phyloP scores from a whole-genome alignment of 331 rosid species.

The Phaseolus coccineus region DNA sequence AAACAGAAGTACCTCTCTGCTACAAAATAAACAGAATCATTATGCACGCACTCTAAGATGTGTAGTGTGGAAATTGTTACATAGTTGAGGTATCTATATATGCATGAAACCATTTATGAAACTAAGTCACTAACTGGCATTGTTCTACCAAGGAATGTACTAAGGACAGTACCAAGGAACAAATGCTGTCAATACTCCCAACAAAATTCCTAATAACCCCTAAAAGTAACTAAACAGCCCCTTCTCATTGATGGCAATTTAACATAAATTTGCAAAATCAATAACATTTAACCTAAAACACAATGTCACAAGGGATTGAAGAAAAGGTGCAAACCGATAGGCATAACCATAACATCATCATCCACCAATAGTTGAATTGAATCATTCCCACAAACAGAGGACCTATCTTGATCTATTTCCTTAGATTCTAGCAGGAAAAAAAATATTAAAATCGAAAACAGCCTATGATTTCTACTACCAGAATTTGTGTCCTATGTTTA shows the following conservation, averaged over 20 bases:
- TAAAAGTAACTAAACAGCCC: background rate
- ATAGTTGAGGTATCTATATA: constrained; percentile 11
- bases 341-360: background rate
- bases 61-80: background rate
- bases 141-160: background rate
- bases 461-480: background rate
- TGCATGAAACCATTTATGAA: background rate
- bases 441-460: background rate
- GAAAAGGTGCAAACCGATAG: background rate
- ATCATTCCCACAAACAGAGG: background rate
- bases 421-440: background rate
- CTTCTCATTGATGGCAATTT: background rate
- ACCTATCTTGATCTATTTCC: background rate
- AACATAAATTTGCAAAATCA: background rate
- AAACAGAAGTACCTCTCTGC: constrained; percentile 12
- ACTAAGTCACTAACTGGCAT: background rate
- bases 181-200: background rate
- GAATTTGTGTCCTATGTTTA: background rate
- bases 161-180: background rate
- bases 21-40: background rate
- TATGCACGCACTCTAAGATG: constrained; percentile 1
- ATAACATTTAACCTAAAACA: background rate
- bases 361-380: background rate
- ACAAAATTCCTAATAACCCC: background rate
- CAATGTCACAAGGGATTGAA: background rate